Base-by-base conservation (phyloP, 2,329 filamentous ascomycete species). In the Epichloe hybrida region DNA sequence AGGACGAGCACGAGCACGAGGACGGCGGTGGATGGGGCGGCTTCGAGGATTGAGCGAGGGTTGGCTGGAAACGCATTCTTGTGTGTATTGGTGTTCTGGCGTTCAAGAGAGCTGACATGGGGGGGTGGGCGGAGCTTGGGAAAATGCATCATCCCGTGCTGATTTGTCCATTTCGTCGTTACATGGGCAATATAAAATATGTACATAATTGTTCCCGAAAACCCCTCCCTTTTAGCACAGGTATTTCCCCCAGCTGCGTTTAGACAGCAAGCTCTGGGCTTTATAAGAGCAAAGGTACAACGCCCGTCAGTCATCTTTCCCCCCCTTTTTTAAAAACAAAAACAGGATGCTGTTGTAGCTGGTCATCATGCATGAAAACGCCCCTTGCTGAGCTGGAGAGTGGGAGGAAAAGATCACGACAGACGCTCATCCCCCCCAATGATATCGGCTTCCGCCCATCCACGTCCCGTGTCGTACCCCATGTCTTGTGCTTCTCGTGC, bases 11-110 rank as follows among this genome's bases (percentile, higher is more conserved):
- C 7, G 52, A 54, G 9, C 53, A 57, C n/a, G 17, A 17, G 17
- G 66, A 58, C 21, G 61, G 62, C 3, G 66, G 75, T 27, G 77
- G 79, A 56, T 88, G 83, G 80, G 81, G 76, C 56, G 86, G 86
- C 0, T 81, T 89, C 57, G 77, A 79, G 7, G 81, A 85, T 58
- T 83, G 67, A 73, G 82, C 83, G 67, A 73, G 82, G 72, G 82
- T 65, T 71, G 52, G 52, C 17, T 31, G 27, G 27, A 2, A 13
- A 36, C 13, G 5, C 20, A 11, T 31, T 31, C 12, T 7, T 27
- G n/a, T 6, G 21, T 45, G 17, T 15, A 2, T 15, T 23, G 4
- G 43, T 27, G 31, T 42, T 47, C 2, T 36, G 27, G 21, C n/a
- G 37, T 47, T 39, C 36, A 31, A 31, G 4, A 31, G 27, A 31